phyloP scores from a whole-genome alignment of 2,329 filamentous ascomycete species.

The Fonsecaea pugnacius region DNA sequence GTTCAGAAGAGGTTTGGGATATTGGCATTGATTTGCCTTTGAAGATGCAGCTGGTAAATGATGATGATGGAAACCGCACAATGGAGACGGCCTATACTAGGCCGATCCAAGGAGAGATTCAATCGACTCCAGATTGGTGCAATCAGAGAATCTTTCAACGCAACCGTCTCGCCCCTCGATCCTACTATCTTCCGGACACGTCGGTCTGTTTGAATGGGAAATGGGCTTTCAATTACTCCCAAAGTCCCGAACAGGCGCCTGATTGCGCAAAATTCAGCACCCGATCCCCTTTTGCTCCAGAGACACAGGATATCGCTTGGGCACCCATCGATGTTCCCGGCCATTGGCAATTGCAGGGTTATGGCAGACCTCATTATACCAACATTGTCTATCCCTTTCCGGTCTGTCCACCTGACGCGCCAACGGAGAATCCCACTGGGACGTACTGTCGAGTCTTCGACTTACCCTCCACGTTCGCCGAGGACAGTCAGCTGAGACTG shows the following conservation, averaged over 20 bases:
- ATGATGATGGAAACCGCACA: neutral
- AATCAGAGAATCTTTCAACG: slow-evolving; percentile 58
- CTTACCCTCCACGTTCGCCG: slow-evolving; percentile 48
- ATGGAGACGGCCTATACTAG: slow-evolving; percentile 6
- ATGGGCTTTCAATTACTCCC: slow-evolving; percentile 56
- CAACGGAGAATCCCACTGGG: slow-evolving; percentile 67
- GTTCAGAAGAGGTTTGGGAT: neutral
- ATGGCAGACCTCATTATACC: slow-evolving; percentile 70
- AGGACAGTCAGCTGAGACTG: slow-evolving; percentile 61
- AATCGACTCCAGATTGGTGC: slow-evolving; percentile 20
- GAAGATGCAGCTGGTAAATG: slow-evolving; percentile 23
- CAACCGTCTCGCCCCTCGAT: slow-evolving; percentile 58
- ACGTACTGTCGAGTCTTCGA: slow-evolving; percentile 62
- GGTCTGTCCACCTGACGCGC: slow-evolving; percentile 66
- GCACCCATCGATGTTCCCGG: slow-evolving; percentile 65
- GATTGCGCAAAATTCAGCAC: slow-evolving; percentile 8
- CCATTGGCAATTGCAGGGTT: slow-evolving; percentile 72
- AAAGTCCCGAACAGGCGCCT: slow-evolving; percentile 23
- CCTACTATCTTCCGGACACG: slow-evolving; percentile 58
- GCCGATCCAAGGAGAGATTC: neutral
- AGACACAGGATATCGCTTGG: slow-evolving; percentile 50
- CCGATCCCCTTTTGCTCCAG: slow-evolving; percentile 25
- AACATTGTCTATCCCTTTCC: slow-evolving; percentile 70
- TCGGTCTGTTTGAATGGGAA: slow-evolving; percentile 55
- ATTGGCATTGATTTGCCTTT: neutral